Base-by-base conservation (phyloP, 2,329 filamentous ascomycete species). In the Beauveria caledonica region DNA sequence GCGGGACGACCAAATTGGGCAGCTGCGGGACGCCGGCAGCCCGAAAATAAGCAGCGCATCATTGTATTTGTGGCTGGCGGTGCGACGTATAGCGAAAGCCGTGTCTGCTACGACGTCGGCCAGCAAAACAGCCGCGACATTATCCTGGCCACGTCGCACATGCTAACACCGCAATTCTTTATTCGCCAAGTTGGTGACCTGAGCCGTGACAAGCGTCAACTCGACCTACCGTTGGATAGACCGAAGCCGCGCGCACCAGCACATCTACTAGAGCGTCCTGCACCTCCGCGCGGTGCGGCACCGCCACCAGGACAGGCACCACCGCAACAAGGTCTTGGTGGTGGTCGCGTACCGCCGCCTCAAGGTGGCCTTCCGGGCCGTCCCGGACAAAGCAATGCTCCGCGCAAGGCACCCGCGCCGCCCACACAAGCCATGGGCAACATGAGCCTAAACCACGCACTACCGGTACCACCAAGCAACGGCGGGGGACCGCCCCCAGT, bases 1-100 rank as follows among this genome's bases (percentile, higher is more conserved):
- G 90, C 90, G 10, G 92, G 92, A 17, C 95, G 96, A 68, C 94
- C 93, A 1, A 96, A 92, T 46, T 99, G 94, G 94, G 94, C 94
- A 2, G 90, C 90, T 58, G 87, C 89, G 10, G 86, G 91, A 48
- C 82, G 88, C 50, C 83, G 86, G 78, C 62, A 84, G 80, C 62
- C 73, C 1, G 93, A 97, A 71, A 95, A 92, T 65, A 85, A 88
- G 58, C 94, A 99, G 72, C 86, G 94, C 57, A 82, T 97, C 58
- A 89, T 99, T 62, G 87, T 97, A 17, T 97, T 96, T 71, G 88
- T 97, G 82, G 94, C 93, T 1, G 94, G 94, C 52, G 94, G 94
- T 49, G 94, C 94, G 21, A 97, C 94, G 0, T 96, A 93, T 72
- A 92, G 90, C 5, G 94, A 99, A 75, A 83, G 90, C 36, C 86